A percentile compares a stretch with the other conserved stretches of the same genome.
Conservation (phyloP, 2,329 filamentous ascomycete species). For the Lasiodiplodia sp. region DNA sequence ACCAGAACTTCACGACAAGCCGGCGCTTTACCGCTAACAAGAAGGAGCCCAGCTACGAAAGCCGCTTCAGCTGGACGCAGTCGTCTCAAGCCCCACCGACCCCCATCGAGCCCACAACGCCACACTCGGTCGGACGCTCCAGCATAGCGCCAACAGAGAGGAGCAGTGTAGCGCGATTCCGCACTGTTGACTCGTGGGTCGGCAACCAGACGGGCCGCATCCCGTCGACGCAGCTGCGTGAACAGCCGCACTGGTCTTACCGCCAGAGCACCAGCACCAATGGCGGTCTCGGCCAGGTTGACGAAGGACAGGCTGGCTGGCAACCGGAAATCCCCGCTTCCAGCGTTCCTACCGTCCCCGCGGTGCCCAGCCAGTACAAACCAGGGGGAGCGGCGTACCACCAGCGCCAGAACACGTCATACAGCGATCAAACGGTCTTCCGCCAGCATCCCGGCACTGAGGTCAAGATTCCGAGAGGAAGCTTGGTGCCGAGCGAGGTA, state of each 20-base stretch:
- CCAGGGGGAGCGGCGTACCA: not conserved
- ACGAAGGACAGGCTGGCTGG: constrained; percentile 11
- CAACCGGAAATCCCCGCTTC: not conserved
- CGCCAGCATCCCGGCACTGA: constrained; percentile 49
- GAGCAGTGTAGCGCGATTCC: constrained; percentile 48
- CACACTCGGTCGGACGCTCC: constrained; percentile 38
- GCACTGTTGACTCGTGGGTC: constrained; percentile 51
- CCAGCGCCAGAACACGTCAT: constrained; percentile 13
- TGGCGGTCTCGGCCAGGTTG: constrained; percentile 23
- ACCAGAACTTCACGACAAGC: constrained; percentile 48
- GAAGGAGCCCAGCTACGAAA: constrained; percentile 26
- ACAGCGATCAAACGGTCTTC: constrained; percentile 47
- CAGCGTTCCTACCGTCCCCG: constrained; percentile 16
- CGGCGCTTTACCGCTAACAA: constrained; percentile 32
- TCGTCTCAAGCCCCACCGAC: constrained; percentile 47
- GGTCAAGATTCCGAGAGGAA: constrained; percentile 47
- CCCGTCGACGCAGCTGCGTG: constrained; percentile 45
- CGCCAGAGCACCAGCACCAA: constrained; percentile 24
- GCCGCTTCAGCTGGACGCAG: constrained; percentile 50
- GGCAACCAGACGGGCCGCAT: constrained; percentile 48
- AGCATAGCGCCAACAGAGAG: constrained; percentile 42
- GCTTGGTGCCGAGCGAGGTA: constrained; percentile 48
- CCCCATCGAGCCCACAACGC: constrained; percentile 44
- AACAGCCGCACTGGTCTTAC: constrained; percentile 36
- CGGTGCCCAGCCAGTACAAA: constrained; percentile 29